Conservation (phyloP, 1,284 basidiomycete species). For the Meira nashicola region DNA sequence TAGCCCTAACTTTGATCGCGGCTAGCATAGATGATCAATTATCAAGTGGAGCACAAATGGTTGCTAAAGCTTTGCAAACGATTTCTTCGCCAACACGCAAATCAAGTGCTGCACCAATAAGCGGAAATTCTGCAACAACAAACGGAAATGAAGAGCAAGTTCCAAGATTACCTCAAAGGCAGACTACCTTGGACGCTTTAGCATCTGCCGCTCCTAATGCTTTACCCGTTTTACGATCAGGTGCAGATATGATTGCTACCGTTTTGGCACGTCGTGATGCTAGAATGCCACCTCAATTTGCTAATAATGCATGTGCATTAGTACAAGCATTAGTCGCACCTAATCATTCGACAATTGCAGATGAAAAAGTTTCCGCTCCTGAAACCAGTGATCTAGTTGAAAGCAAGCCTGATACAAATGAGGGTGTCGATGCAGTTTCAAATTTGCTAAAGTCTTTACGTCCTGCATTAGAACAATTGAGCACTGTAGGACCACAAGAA, state of each 20-base stretch:
- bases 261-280: slow-evolving; percentile 37
- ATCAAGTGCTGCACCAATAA: not conserved
- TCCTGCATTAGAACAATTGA: not conserved
- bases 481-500: slow-evolving; percentile 1
- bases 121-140: slow-evolving; percentile 16
- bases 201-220: slow-evolving; percentile 26
- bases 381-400: not conserved
- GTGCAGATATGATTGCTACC: slow-evolving; percentile 32
- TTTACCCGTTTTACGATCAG: slow-evolving; percentile 23
- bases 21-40: slow-evolving; percentile 46
- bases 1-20: slow-evolving; percentile 73
- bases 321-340: slow-evolving; percentile 11
- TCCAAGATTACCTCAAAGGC: slow-evolving; percentile 15
- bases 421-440: not conserved
- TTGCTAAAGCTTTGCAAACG: slow-evolving; percentile 24
- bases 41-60: slow-evolving; percentile 15
- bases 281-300: slow-evolving; percentile 45
- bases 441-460: not conserved
- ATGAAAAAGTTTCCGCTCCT: too few species aligned
- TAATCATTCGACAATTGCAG: too few species aligned
- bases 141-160: slow-evolving; percentile 16
- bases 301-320: slow-evolving; percentile 32
- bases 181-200: slow-evolving; percentile 21
- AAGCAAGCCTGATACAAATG: not conserved
- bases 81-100: not conserved